A percentile compares a stretch with the other conserved stretches of the same genome.
Conservation (phyloP, 805 yeast species). For the Candida sakaeoensis region DNA sequence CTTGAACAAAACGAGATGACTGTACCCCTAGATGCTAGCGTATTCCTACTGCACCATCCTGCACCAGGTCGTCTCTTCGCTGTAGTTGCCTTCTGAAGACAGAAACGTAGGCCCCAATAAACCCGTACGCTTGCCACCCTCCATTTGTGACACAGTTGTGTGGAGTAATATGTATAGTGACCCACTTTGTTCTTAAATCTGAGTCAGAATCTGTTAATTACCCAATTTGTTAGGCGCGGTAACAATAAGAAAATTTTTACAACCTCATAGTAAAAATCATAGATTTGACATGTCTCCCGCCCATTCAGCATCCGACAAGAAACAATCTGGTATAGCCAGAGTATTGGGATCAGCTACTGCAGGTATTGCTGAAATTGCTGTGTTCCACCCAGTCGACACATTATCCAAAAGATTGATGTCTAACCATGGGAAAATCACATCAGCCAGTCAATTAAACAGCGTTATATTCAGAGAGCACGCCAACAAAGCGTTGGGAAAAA, state of each 20-base stretch:
- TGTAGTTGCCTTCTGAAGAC: too few relatives aligned
- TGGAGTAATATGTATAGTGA: too few relatives aligned
- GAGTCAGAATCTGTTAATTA: background rate
- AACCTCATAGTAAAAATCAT: background rate
- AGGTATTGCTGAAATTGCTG: slow-evolving; percentile 93
- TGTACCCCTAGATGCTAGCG: too few relatives aligned
- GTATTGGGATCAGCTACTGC: slow-evolving; percentile 97
- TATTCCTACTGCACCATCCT: too few relatives aligned
- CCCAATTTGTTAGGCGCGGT: background rate
- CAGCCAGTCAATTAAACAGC: slow-evolving; percentile 64
- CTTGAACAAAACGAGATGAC: too few relatives aligned
- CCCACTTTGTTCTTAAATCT: too few relatives aligned
- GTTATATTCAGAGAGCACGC: slow-evolving; percentile 88
- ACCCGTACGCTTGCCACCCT: too few relatives aligned
- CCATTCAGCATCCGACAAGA: slow-evolving; percentile 52
- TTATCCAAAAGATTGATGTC: slow-evolving; percentile 94
- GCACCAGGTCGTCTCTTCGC: too few relatives aligned
- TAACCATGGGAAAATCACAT: slow-evolving; percentile 65
- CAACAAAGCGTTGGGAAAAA: slow-evolving; percentile 59
- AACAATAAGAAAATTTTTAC: background rate
- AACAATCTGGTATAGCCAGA: slow-evolving; percentile 86
- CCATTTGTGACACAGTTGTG: too few relatives aligned
- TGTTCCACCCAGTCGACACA: slow-evolving; percentile 98
- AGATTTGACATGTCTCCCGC: slow-evolving; percentile 28
- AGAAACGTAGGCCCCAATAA: too few relatives aligned